Evolutionary conservation across 2,329 filamentous ascomycete genomes (phyloP).

Genomic region (Diaporthe velutina): DNA sequence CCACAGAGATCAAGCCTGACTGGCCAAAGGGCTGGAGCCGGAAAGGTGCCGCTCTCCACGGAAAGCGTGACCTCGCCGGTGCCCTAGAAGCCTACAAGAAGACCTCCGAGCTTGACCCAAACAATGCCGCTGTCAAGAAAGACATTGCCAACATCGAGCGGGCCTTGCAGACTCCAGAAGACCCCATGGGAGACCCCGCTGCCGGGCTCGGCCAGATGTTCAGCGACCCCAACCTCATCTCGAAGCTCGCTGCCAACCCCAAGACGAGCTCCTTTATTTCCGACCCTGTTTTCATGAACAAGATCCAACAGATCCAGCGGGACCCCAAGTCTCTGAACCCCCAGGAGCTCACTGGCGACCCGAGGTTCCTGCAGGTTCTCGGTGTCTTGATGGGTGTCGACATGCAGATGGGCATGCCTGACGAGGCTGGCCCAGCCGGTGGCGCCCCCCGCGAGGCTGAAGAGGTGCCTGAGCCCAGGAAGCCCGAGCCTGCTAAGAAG

Average conservation of each 20-base stretch:
- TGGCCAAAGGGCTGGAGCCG: constrained; percentile 98
- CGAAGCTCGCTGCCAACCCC: constrained; percentile 93
- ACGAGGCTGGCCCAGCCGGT: constrained; percentile 49
- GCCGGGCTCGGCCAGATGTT: constrained; percentile 93
- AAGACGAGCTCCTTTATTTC: constrained; percentile 88
- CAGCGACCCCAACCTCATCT: constrained; percentile 88
- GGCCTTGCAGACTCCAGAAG: constrained; percentile 74
- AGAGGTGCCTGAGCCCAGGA: constrained; percentile 79
- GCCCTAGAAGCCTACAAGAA: constrained; percentile 93
- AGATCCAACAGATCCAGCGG: constrained; percentile 83
- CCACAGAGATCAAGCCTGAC: constrained; percentile 93
- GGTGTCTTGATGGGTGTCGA: constrained; percentile 94
- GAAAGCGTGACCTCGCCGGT: constrained; percentile 84
- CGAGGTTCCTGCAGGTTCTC: constrained; percentile 92
- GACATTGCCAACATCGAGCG: constrained; percentile 88
- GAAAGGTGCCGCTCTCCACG: constrained; percentile 92
- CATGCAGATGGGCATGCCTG: constrained; percentile 74
- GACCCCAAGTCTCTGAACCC: constrained; percentile 78
- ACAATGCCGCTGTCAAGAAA: constrained; percentile 92
- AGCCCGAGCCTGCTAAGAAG: constrained; percentile 64
- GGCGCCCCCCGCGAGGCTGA: constrained; percentile 69
- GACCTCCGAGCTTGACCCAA: constrained; percentile 92
- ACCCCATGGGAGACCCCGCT: constrained; percentile 69
- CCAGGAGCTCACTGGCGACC: constrained; percentile 87
- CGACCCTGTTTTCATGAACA: constrained; percentile 90